Evolutionary conservation across 2,329 filamentous ascomycete genomes (phyloP), one percentile per base, ranked within the genome.

Genomic region (Pseudopyricularia javanii): DNA sequence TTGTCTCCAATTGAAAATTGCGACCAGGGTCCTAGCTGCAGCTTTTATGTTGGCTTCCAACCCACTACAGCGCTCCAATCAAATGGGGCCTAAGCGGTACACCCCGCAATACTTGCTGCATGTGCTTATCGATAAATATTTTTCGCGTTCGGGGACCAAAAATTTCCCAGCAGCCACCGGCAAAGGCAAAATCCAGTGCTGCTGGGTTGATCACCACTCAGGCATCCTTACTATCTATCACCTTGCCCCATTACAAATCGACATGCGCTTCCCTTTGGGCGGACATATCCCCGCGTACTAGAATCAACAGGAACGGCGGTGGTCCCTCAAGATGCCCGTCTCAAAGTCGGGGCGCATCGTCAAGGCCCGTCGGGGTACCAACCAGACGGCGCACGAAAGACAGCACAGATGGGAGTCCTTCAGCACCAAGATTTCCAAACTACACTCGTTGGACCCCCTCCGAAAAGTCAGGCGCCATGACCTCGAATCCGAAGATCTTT

Each of bases 381-480:
- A 78, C 56, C 77, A 78, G 58, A 94, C 88, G 26, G 74, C 76
- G 50, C 87, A 90, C 59, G 83, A 85, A 56, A 91, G 88, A 64
- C 86, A 88, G 51, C 88, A 96, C 70, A 80, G 88, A 65, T 97
- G 89, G 80, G 86, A 96, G 70, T 85, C 88, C 57, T 97, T 97
- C 70, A 88, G 85, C 55, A 80, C 85, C 64, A 93, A 94, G 68
- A 88, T 97, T 66, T 82, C 88, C 57, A 93, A 91, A 67, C 80
- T 97, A 64, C 93, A 88, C 70, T 82, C 82, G 32, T 78, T 98
- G 70, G 91, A 98, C 63, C 93, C 93, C 47, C 79, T 98, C 60
- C 89, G 93, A 68, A 85, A 85, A 70, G 86, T 94, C 61, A 88
- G 90, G 68, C 85, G 86, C 66, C 80, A 94, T 71, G 83, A 87